Evolutionary conservation across 1,139 yeast species (phyloP), one percentile per base, ranked within the genome.

Genomic region (Pichia sp.): DNA sequence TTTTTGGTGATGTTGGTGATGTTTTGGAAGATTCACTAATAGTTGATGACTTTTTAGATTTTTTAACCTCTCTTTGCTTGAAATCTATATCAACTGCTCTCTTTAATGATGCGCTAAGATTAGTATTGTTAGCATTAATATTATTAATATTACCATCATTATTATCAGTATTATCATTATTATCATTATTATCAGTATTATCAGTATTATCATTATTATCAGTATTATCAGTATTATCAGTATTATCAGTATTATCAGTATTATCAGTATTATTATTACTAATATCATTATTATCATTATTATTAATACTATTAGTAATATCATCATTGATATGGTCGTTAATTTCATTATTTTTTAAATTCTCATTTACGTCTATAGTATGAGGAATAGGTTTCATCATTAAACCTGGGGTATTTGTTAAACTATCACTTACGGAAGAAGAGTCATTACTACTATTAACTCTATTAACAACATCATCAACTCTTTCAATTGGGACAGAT

Each of bases 401-500:
- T 27, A 50, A 39, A 7, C 44, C 53, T 9, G 50, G 47, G 3
- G 50, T 47, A 25, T 41, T 47, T 13, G 44, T 11, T 19, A 28
- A 30, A 9, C 47, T 47, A 3, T 27, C 29, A 16, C 46, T 48
- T 22, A 30, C 8, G 18, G 31, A 13, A 9, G 46, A 38, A 11
- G 54, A 33, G 2, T 39, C 49, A 28, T 25, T 39, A 28, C 42
- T 46, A 25, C 31, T 30, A 14, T 42, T 33, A 16, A n/a, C n/a
- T 14, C 7, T 16, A 25, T 8, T 7, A 39, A 19, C 13, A 3
- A 10, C 2, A 39, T 39, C 42, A 39, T 25, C 25, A 19, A 38
- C 5, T n/a, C 13, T 34, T n/a, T 45, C 22, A 16, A 45, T 3
- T 45, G 42, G n/a, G 11, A 25, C 10, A 27, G 38, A 13, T 27